Conservation (phyloP, 2,329 filamentous ascomycete genomes). For the Pseudocercospora eumusae region DNA sequence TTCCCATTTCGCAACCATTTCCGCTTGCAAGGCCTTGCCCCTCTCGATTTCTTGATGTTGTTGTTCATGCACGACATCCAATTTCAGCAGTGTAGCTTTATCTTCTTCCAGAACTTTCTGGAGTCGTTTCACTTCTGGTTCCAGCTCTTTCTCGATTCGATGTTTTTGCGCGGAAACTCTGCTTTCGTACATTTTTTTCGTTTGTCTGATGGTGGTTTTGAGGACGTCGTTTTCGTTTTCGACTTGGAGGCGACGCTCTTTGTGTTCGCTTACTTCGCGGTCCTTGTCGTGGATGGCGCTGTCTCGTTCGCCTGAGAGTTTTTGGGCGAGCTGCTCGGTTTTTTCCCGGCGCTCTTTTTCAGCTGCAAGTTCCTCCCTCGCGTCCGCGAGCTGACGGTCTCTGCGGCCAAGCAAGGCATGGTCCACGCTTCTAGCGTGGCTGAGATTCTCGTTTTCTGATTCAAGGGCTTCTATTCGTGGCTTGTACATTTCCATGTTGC, state of each 20-base stretch:
- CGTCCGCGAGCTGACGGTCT: constrained; percentile 71
- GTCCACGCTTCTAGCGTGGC: constrained; percentile 70
- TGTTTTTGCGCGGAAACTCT: constrained; percentile 29
- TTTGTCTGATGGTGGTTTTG: constrained; percentile 70
- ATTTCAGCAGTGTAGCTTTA: constrained; percentile 63
- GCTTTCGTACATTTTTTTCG: constrained; percentile 64
- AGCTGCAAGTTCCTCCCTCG: constrained; percentile 63
- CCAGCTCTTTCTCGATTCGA: constrained; percentile 36
- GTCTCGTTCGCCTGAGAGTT: constrained; percentile 65
- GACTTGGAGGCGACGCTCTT: constrained; percentile 53
- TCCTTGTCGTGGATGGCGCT: constrained; percentile 61
- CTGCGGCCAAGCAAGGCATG: constrained; percentile 70
- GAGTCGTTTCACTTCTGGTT: constrained; percentile 56
- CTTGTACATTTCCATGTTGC: constrained; percentile 66
- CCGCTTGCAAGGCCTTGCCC: constrained; percentile 62
- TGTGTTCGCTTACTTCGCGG: constrained; percentile 61
- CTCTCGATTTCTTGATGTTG: constrained; percentile 68
- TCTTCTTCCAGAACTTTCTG: constrained; percentile 59
- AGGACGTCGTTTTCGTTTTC: constrained; percentile 65
- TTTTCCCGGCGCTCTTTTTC: constrained; percentile 64
- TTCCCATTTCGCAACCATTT: constrained; percentile 62
- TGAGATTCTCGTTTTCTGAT: constrained; percentile 67
- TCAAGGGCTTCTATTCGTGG: constrained; percentile 70
- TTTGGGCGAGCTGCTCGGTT: constrained; percentile 61
- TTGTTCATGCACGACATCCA: constrained; percentile 71